Evolutionary conservation across 345 rosid species (phyloP).

Genomic region (Gossypium anomalum): DNA sequence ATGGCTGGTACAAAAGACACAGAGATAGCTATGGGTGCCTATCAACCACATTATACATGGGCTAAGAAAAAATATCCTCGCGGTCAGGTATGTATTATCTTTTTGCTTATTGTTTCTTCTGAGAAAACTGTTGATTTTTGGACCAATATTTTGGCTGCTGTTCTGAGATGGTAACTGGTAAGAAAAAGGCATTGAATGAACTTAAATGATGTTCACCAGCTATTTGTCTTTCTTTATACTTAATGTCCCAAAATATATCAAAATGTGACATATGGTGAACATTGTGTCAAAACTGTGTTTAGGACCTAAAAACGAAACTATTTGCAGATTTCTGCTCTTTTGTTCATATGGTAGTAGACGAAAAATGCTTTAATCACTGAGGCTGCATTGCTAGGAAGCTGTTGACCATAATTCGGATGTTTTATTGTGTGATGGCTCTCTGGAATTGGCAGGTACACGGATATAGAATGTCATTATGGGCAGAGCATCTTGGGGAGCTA

Average conservation of each 20-base stretch:
- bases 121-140: not conserved
- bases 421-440: not conserved
- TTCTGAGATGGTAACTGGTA: not conserved
- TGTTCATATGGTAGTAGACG: not conserved
- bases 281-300: not conserved
- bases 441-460: conserved; percentile 59
- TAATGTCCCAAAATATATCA: not conserved
- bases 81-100: conserved; percentile 58
- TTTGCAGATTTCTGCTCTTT: not conserved
- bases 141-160: not conserved
- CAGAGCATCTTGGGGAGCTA: conserved; percentile 69
- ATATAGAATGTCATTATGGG: conserved; percentile 91
- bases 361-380: not conserved
- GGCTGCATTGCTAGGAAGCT: not conserved
- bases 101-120: not conserved
- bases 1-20: conserved; percentile 72
- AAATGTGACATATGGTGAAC: not conserved
- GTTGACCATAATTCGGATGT: not conserved
- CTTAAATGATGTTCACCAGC: not conserved
- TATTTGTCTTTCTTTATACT: not conserved
- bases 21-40: conserved; percentile 90
- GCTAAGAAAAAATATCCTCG: conserved; percentile 54
- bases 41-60: conserved; percentile 87
- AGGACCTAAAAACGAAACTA: no score
- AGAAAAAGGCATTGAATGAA: not conserved